Base-by-base conservation (phyloP, 2,329 filamentous ascomycete genomes). In the Myotisia sp. region DNA sequence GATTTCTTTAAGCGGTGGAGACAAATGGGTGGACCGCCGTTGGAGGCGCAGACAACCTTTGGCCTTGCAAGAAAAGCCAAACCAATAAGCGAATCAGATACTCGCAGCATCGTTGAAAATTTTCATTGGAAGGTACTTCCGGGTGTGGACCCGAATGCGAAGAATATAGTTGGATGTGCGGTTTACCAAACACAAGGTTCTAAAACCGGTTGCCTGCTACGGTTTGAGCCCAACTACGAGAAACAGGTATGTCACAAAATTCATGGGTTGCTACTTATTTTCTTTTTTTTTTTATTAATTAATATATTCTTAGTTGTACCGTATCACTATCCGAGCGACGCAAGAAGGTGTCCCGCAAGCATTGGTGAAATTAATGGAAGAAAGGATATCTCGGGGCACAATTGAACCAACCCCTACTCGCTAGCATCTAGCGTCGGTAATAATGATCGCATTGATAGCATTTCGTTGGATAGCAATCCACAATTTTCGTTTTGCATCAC, bases 1-100 rank as follows among this genome's bases (percentile, higher is more conserved):
- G 90, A 98, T 53, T 98, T 95, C 60, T 98, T 98, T 71, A 94
- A 92, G 67, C 71, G 92, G 33, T 98, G 90, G 90, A 92, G 93
- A 67, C 90, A 98, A 60, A 95, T 98, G 47, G 90, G 90, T 8
- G 84, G 81, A 4, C 74, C 74, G 2, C 78, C 86, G 1, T 73
- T 92, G 19, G 92, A 98, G 57, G 77, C 82, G 0, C 90, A 98
- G 55, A 71, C 71, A 30, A 84, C 95, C 20, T 92, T 98, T 56
- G 75, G 77, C 0, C 54, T 87, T 7, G 59, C 63, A 1, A 55
- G 54, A 1, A 67, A 70, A 36, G 67, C 65, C 10, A 65, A 71
- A 38, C 76, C 78, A 42, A 71, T 92, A 42, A 79, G 69, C 39
- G 73, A 80, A 38, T 60, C 64, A 2, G 85, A 82, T 45, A 78